phyloP scores from a whole-genome alignment of 1,284 basidiomycete genomes.

The Pseudozyma tsukubaensis region DNA sequence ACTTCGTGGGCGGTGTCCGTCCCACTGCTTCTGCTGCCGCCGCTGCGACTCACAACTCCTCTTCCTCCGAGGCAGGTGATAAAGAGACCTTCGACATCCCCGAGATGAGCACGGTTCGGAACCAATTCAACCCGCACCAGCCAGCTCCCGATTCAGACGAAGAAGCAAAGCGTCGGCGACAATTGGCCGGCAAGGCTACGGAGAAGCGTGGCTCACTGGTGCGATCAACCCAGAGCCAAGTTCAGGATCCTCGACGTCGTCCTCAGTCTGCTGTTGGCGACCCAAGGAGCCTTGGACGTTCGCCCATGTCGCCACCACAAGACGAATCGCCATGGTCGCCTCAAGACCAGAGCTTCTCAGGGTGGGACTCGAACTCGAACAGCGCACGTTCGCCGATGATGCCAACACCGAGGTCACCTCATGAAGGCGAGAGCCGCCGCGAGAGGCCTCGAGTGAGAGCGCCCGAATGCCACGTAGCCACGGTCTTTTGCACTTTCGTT shows the following conservation, averaged over 20 bases:
- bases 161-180: slow-evolving; percentile 1
- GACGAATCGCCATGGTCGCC: slow-evolving; percentile 20
- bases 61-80: slow-evolving; percentile 29
- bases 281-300: background rate
- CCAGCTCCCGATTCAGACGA: slow-evolving; percentile 17
- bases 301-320: slow-evolving; percentile 7
- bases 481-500: background rate
- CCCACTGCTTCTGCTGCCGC: slow-evolving; percentile 3
- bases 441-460: background rate
- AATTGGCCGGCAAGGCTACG: background rate
- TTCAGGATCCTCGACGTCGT: slow-evolving; percentile 32
- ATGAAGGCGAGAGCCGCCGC: slow-evolving; percentile 1
- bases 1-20: slow-evolving; percentile 31
- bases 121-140: slow-evolving; percentile 38
- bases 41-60: slow-evolving; percentile 4
- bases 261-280: background rate
- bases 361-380: slow-evolving; percentile 2
- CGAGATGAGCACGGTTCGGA: slow-evolving; percentile 33
- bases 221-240: background rate
- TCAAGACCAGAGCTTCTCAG: background rate
- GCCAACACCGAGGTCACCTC: slow-evolving; percentile 11
- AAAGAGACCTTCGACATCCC: slow-evolving; percentile 32
- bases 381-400: slow-evolving; percentile 2
- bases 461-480: slow-evolving; percentile 4
- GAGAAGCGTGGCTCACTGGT: slow-evolving; percentile 2